Percentiles rank a stretch among this genome's conserved stretches.
phyloP scores from a whole-genome alignment of 2,329 filamentous ascomycete genomes.

The Pyrenochaeta sp. region DNA sequence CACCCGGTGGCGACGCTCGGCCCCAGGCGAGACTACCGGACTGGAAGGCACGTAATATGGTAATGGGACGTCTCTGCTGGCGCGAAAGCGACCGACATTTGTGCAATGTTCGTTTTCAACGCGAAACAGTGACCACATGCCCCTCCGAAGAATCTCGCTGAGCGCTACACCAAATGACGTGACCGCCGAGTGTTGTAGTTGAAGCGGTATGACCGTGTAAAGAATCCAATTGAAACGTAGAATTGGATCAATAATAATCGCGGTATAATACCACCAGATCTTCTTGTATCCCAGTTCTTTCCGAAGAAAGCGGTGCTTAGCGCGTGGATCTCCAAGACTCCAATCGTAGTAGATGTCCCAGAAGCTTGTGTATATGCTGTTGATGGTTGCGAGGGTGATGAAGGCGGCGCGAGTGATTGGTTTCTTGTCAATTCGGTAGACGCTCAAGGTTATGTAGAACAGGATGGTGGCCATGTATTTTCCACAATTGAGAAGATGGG shows the following conservation, averaged over 20 bases:
- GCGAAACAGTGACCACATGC: slow-evolving; percentile 90
- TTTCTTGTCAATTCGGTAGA: slow-evolving; percentile 79
- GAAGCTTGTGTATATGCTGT: slow-evolving; percentile 81
- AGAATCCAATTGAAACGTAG: slow-evolving; percentile 95
- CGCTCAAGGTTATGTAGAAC: slow-evolving; percentile 77
- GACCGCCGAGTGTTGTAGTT: slow-evolving; percentile 83
- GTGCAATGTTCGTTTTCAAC: slow-evolving; percentile 98
- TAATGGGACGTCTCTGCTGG: slow-evolving; percentile 84
- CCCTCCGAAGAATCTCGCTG: slow-evolving; percentile 82
- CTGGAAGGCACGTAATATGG: slow-evolving; percentile 70
- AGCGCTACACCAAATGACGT: slow-evolving; percentile 82
- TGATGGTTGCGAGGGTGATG: slow-evolving; percentile 81
- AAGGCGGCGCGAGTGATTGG: slow-evolving; percentile 73
- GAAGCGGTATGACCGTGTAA: slow-evolving; percentile 82
- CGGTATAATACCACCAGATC: slow-evolving; percentile 83
- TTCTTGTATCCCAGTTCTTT: slow-evolving; percentile 81
- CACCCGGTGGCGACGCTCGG: slow-evolving; percentile 11
- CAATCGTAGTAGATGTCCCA: slow-evolving; percentile 99
- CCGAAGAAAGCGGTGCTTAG: slow-evolving; percentile 69
- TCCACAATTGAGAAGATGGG: slow-evolving; percentile 88
- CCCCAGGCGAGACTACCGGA: slow-evolving; percentile 10
- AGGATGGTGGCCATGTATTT: slow-evolving; percentile 90
- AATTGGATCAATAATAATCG: slow-evolving; percentile 84
- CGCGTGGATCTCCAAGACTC: slow-evolving; percentile 82
- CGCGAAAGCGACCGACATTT: slow-evolving; percentile 82